A percentile compares a stretch with the other conserved stretches of the same genome.
Conservation (phyloP, 192 early-diverging fungal genomes). For the Coemansia erecta region DNA sequence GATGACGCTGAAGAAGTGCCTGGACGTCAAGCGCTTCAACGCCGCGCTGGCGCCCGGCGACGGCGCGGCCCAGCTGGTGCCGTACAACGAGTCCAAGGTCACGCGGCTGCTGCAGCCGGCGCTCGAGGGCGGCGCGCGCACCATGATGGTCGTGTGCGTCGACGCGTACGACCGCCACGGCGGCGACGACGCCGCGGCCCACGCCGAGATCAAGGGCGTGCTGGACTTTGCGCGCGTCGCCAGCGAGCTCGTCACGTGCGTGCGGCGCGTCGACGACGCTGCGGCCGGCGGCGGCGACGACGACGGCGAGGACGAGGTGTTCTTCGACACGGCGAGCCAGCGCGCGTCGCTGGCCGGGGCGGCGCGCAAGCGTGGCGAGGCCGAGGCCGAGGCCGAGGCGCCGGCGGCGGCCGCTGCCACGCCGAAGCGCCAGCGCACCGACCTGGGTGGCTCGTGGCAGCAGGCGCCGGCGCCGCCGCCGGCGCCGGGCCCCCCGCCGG, state of each 20-base stretch:
- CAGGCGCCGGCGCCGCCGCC: too few relatives aligned
- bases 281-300: slow-evolving; percentile 11
- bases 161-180: slow-evolving; percentile 60
- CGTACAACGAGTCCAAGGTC: slow-evolving; percentile 67
- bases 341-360: neutral
- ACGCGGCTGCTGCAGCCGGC: slow-evolving; percentile 65
- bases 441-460: too few relatives aligned
- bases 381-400: slow-evolving; percentile 6
- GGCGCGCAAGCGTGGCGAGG: neutral
- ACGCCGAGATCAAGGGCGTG: slow-evolving; percentile 52
- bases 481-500: too few relatives aligned
- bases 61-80: slow-evolving; percentile 49
- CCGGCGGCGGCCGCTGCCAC: neutral
- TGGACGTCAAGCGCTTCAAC: slow-evolving; percentile 63
- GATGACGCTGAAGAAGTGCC: slow-evolving; percentile 70
- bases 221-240: slow-evolving; percentile 66
- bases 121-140: slow-evolving; percentile 59
- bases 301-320: slow-evolving; percentile 34
- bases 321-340: slow-evolving; percentile 25
- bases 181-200: slow-evolving; percentile 38
- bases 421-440: slow-evolving; percentile 36
- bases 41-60: slow-evolving; percentile 10
- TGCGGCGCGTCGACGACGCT: slow-evolving; percentile 27
- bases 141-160: slow-evolving; percentile 62
- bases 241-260: slow-evolving; percentile 54